Base-by-base conservation (phyloP, 208 protist genomes). In the Lotmaria passim region DNA sequence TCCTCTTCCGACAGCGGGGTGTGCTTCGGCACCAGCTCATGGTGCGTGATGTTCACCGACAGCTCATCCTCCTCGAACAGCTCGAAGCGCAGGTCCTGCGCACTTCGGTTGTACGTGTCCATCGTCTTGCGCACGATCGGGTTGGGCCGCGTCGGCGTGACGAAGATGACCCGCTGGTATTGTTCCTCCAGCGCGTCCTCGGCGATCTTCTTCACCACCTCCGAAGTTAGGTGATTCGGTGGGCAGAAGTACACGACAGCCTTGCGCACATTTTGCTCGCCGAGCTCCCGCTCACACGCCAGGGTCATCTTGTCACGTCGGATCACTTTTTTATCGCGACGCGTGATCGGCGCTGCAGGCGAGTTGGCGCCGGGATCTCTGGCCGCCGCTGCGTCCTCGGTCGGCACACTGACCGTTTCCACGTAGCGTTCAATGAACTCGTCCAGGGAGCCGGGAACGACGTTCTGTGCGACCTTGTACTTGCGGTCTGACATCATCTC, bases 41-140 rank as follows among this genome's bases (percentile, higher is more conserved):
- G 98, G 66, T 98, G 79, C 0, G 98, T 99, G 64, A 99, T 98
- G 82, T 99, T 99, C 53, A 99, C 90, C 31, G 98, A 78, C 23
- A 99, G 84, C 59, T 99, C 96, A 38, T 91, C 85, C 79, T 99
- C 96, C 34, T 95, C 78, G 70, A 99, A 99, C 7, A 94, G 68
- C 79, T 99, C 93, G 39, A 99, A 85, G 19, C 90, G 80, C 48
- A 93, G 46, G 41, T 69, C 69, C n/a, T 71, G 55, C 36, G 82
- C 81, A 52, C 78, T 81, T 24, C 88, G 83, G 71, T 94, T 95
- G 61, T 86, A 69, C 41, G 79, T 82, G 46, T 91, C 86, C 7
- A 94, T 82, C 30, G 81, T 78, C 58, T 89, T 87, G 62, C 83
- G 79, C 31, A 91, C 84, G 21, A 87, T 91, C 3, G 89, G 79